A percentile compares a stretch with the other conserved stretches of the same genome.
phyloP scores from a whole-genome alignment of 768 basidiomycete species.

The Dendrothele bispora region DNA sequence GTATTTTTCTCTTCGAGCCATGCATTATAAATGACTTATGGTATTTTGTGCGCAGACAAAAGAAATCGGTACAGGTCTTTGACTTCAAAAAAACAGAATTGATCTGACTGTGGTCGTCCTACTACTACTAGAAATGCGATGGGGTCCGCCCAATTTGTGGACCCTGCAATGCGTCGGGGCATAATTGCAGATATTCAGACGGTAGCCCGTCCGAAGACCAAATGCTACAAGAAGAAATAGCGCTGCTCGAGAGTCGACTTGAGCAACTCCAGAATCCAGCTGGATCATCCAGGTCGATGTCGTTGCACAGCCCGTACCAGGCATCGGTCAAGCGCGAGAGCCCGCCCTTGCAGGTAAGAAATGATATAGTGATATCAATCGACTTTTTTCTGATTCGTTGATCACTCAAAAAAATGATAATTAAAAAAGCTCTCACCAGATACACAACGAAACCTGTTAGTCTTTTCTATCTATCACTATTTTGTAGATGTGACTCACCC shows the following conservation, averaged over 20 bases:
- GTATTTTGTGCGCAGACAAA: too few species aligned
- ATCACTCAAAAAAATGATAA: not conserved
- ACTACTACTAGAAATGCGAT: conserved; percentile 19
- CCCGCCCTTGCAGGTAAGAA: conserved; percentile 6
- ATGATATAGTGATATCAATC: not conserved
- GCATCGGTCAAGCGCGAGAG: conserved; percentile 5
- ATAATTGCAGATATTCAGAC: conserved; percentile 18
- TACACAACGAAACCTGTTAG: conserved; percentile 13
- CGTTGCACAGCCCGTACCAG: conserved; percentile 23
- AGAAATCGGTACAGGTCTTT: too few species aligned
- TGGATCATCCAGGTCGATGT: conserved; percentile 12
- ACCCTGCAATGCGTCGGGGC: conserved; percentile 13
- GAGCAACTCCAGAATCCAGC: conserved; percentile 30
- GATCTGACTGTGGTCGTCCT: not conserved
- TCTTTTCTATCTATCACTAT: not conserved
- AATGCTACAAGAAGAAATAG: conserved; percentile 29
- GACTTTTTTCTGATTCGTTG: not conserved
- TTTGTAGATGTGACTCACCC: not conserved
- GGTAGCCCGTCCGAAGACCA: conserved; percentile 9
- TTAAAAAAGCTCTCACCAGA: not conserved
- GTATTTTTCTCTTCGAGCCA: too few species aligned
- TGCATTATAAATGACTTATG: too few species aligned
- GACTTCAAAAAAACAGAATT: too few species aligned
- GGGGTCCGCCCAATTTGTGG: conserved; percentile 16
- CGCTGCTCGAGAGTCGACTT: conserved; percentile 36